phyloP scores from a whole-genome alignment of 768 basidiomycete genomes.

The Trametes cinnabarina region DNA sequence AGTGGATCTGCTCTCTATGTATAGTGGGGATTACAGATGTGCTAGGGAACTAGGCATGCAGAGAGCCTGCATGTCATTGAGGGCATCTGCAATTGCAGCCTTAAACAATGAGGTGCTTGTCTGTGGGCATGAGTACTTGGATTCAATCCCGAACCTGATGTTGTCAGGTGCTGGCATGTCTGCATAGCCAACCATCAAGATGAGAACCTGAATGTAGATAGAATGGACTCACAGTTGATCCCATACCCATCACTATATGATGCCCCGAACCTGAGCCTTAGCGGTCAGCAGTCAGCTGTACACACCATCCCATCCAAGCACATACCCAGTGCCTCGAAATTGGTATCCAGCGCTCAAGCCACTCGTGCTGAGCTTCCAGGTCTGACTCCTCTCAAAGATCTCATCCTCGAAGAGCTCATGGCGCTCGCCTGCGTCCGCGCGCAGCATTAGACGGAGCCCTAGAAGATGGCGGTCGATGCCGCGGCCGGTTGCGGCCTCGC shows the following conservation, averaged over 20 bases:
- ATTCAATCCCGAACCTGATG: slow-evolving; percentile 93
- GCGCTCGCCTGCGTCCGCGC: slow-evolving; percentile 50
- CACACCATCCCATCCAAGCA: neutral
- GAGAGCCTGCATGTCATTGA: slow-evolving; percentile 62
- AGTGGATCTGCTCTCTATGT: neutral
- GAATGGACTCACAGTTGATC: slow-evolving; percentile 72
- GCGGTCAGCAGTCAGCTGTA: neutral
- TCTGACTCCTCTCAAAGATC: slow-evolving; percentile 68
- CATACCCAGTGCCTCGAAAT: slow-evolving; percentile 85
- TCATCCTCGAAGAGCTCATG: slow-evolving; percentile 74
- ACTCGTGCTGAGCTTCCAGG: slow-evolving; percentile 90
- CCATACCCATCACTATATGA: slow-evolving; percentile 86
- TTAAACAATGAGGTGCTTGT: slow-evolving; percentile 77
- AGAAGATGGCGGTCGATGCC: slow-evolving; percentile 93
- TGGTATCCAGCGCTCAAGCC: slow-evolving; percentile 81
- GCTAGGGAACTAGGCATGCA: slow-evolving; percentile 9
- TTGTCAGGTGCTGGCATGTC: slow-evolving; percentile 77
- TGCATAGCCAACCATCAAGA: slow-evolving; percentile 30
- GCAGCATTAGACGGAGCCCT: slow-evolving; percentile 69
- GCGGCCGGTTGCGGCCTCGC: slow-evolving; percentile 74
- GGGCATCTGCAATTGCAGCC: slow-evolving; percentile 52
- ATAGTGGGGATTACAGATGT: slow-evolving; percentile 14
- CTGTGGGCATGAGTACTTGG: slow-evolving; percentile 64
- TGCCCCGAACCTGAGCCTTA: slow-evolving; percentile 65
- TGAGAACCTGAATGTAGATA: neutral